Conservation (phyloP, 140 eudicot genomes). For the Anethum foeniculum region DNA sequence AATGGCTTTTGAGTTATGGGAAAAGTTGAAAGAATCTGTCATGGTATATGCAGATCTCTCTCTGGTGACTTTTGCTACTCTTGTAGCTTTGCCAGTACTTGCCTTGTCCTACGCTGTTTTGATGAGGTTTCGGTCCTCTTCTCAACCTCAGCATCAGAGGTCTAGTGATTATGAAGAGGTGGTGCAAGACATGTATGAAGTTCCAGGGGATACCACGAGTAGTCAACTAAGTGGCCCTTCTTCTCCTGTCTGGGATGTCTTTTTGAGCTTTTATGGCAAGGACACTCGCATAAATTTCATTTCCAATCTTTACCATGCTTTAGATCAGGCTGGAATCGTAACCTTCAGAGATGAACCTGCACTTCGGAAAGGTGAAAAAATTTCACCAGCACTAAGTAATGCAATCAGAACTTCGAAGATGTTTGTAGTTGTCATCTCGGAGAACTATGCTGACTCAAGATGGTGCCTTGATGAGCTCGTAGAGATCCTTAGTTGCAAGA, state of each 20-base stretch:
- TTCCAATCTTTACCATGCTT: background rate
- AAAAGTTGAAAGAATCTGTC: too few relatives aligned
- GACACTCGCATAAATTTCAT: background rate
- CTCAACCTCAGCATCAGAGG: too few relatives aligned
- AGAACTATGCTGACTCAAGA: background rate
- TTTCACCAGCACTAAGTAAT: background rate
- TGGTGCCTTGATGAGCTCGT: slow-evolving; percentile 8
- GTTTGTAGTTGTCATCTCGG: background rate
- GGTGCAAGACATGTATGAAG: too few relatives aligned
- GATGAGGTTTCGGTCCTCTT: too few relatives aligned
- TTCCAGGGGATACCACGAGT: too few relatives aligned
- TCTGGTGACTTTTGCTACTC: too few relatives aligned
- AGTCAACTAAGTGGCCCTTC: too few relatives aligned
- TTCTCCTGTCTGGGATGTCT: background rate
- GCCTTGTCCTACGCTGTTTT: too few relatives aligned
- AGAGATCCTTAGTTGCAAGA: slow-evolving; percentile 1
- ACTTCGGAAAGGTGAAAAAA: background rate
- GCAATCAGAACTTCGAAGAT: background rate
- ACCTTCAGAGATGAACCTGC: background rate
- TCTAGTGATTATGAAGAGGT: too few relatives aligned
- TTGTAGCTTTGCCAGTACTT: too few relatives aligned
- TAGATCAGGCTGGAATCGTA: background rate
- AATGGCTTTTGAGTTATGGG: too few relatives aligned
- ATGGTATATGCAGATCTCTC: too few relatives aligned
- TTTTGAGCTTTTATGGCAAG: background rate